Percentiles rank a stretch among this genome's conserved stretches.
phyloP scores from a whole-genome alignment of 176 grass and related monocot genomes.

The Zizania latifolia region DNA sequence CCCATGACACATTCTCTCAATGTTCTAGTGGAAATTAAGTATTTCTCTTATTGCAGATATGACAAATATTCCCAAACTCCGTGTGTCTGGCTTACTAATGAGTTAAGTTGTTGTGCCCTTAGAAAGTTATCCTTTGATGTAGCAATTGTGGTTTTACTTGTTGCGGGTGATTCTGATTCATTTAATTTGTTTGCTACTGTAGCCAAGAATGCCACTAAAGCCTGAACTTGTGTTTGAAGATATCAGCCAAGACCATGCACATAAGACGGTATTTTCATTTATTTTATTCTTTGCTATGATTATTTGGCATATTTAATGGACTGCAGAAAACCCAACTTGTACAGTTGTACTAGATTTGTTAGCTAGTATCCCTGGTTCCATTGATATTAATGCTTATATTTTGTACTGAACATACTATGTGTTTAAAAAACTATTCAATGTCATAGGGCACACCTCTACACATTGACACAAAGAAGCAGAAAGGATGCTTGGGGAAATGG shows the following conservation, averaged over 20 bases:
- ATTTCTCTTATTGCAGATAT: conserved; percentile 58
- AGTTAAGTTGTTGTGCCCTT: conserved; percentile 45
- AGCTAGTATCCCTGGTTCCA: neutral
- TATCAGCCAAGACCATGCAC: conserved; percentile 97
- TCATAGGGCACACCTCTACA: neutral
- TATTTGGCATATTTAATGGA: conserved; percentile 9
- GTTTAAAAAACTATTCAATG: neutral
- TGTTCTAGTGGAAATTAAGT: neutral
- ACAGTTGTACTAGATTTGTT: neutral
- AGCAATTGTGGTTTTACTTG: neutral
- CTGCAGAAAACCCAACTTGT: neutral
- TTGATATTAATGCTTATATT: neutral
- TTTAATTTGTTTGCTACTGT: conserved; percentile 14
- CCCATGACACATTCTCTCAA: too few relatives aligned
- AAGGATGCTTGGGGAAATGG: neutral
- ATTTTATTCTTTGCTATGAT: conserved; percentile 7
- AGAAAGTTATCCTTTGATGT: neutral
- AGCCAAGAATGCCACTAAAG: conserved; percentile 77
- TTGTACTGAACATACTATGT: neutral
- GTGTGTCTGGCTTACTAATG: conserved; percentile 95
- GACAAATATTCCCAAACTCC: conserved; percentile 97
- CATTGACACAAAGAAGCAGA: conserved; percentile 3
- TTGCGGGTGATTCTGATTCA: conserved; percentile 6
- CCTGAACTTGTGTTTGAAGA: conserved; percentile 95
- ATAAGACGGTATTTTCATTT: conserved; percentile 63